Evolutionary conservation across 768 basidiomycete species (phyloP), one percentile per base, ranked within the genome.

Genomic region (Xerocomellus dryophilus): DNA sequence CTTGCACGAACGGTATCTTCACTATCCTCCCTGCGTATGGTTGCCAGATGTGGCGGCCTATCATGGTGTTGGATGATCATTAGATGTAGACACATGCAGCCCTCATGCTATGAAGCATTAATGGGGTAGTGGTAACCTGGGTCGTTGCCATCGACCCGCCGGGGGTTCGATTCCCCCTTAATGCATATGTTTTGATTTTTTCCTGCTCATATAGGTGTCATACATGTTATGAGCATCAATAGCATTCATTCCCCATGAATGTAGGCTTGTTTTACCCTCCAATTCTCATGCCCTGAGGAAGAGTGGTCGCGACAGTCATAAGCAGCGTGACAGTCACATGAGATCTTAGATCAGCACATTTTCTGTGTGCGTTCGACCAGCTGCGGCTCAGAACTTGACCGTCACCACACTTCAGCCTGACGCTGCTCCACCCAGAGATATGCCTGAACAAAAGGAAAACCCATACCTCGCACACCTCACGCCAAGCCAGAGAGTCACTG

Each of bases 111-210:
- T n/a, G 15, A 23, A 23, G 49, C 55, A 57, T 57, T 53, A 79
- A 78, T 80, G 78, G 80, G 77, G 80, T 81, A 81, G 79, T 80
- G 79, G 78, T 81, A 80, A 81, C 78, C 80, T 81, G 78, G 80
- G 79, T 81, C 77, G 78, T 81, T 81, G 80, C 78, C 80, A 81
- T 82, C 84, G 85, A 86, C 83, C 85, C 85, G 85, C 85, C 85
- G 85, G 84, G 84, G 83, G 85, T 86, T 86, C 84, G 82, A 86
- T 86, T 86, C 85, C 83, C 59, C 0, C 62, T 63, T 63, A 64
- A 63, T 63, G 62, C 62, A 63, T 0, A n/a, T 11, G 3, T 15
- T 46, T 42, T 46, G 41, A 0, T n/a, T 27, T 29, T 2, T n/a
- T 40, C 21, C 27, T n/a, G 11, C 36, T 10, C 7, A 1, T 17